These are phyloP conservation scores for Shiraia bambusicola DNA, from an alignment of 2,329 filamentous ascomycete genomes.

Conservation along the genomic window DNA sequence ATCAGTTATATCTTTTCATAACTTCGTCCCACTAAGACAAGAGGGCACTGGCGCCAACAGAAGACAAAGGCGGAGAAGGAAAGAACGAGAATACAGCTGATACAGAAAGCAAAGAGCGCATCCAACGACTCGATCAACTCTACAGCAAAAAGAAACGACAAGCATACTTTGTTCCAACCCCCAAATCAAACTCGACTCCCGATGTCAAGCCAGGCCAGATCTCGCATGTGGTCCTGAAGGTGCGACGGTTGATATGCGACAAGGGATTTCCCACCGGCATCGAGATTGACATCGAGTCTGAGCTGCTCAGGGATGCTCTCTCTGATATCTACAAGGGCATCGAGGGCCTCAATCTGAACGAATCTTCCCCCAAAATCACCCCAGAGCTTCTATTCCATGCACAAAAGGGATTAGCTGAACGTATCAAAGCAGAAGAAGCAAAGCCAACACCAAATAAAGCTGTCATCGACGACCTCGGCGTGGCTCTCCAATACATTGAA, in stretches of 20 bases:
- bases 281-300: conserved; percentile 15
- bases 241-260: conserved; percentile 13
- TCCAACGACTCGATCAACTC: conserved; percentile 11
- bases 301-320: conserved; percentile 9
- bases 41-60: neutral
- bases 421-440: conserved; percentile 8
- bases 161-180: conserved; percentile 10
- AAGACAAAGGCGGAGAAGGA: conserved; percentile 4
- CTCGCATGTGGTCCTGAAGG: conserved; percentile 11
- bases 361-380: conserved; percentile 10
- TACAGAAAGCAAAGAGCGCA: conserved; percentile 4
- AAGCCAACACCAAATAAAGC: conserved; percentile 7
- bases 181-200: conserved; percentile 2
- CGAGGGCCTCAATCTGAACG: conserved; percentile 12
- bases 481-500: conserved; percentile 11
- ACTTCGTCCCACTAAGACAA: neutral
- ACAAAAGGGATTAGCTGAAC: conserved; percentile 5
- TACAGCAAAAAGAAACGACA: conserved; percentile 14
- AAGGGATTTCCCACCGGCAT: conserved; percentile 10
- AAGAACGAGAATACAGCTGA: conserved; percentile 4
- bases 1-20: neutral
- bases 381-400: conserved; percentile 17
- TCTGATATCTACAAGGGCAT: conserved; percentile 10
- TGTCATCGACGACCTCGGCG: conserved; percentile 11
- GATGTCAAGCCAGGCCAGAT: conserved; percentile 3